Evolutionary conservation across 257 asterid genomes (phyloP).

Genomic region (Nicotiana noctiflora): DNA sequence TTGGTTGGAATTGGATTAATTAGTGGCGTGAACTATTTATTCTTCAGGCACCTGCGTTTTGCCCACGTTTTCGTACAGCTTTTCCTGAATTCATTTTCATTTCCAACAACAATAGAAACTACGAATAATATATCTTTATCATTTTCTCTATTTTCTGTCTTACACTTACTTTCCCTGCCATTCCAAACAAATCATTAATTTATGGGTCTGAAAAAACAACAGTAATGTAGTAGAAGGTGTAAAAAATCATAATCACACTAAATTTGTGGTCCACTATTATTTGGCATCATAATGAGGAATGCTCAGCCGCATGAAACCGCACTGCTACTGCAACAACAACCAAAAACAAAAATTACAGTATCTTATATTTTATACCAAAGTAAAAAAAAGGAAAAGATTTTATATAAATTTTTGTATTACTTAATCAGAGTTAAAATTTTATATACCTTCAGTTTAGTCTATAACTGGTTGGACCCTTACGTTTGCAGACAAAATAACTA

Average conservation of each 20-base stretch:
- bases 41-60: not conserved
- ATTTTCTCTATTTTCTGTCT: not conserved
- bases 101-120: not conserved
- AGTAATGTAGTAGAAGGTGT: not conserved
- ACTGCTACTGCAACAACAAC: too few relatives aligned
- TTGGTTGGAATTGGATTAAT: not conserved
- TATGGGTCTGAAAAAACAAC: not conserved
- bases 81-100: not conserved
- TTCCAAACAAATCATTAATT: not conserved
- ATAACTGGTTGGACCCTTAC: too few relatives aligned
- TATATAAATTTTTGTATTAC: too few relatives aligned
- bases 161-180: not conserved
- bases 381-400: too few relatives aligned
- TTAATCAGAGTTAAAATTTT: too few relatives aligned
- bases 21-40: conserved; percentile 1
- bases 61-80: not conserved
- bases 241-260: not conserved
- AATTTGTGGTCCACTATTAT: not conserved
- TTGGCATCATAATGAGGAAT: not conserved
- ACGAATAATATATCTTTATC: not conserved
- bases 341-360: too few relatives aligned
- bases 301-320: not conserved
- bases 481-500: too few relatives aligned
- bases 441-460: too few relatives aligned
- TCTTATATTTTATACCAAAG: too few relatives aligned